Conservation (phyloP, 768 basidiomycete species). For the Pisolithus orientalis region DNA sequence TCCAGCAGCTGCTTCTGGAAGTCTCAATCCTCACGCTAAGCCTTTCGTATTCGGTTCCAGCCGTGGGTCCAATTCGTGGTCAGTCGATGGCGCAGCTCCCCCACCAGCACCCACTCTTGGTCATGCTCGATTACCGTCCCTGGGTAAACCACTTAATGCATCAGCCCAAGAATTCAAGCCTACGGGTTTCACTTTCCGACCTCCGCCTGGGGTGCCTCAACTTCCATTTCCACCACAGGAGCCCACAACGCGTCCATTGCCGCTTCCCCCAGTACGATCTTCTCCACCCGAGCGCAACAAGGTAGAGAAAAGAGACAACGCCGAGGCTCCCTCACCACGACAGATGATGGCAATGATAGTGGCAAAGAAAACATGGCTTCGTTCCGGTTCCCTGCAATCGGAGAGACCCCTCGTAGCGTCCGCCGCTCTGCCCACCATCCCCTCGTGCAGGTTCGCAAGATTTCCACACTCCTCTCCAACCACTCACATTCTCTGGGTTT, state of each 20-base stretch:
- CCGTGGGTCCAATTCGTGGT: slow-evolving; percentile 30
- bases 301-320: slow-evolving; percentile 80
- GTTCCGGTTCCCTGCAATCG: slow-evolving; percentile 65
- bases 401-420: slow-evolving; percentile 44
- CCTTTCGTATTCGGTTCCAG: slow-evolving; percentile 72
- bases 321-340: slow-evolving; percentile 37
- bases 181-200: slow-evolving; percentile 67
- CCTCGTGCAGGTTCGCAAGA: slow-evolving; percentile 26
- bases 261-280: slow-evolving; percentile 28
- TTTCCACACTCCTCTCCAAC: slow-evolving; percentile 20
- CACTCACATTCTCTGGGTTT: slow-evolving; percentile 69
- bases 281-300: slow-evolving; percentile 36
- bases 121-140: slow-evolving; percentile 37
- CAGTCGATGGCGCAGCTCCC: slow-evolving; percentile 21
- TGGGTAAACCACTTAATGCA: slow-evolving; percentile 70
- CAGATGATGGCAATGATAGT: slow-evolving; percentile 43
- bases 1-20: slow-evolving; percentile 13
- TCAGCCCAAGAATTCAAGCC: slow-evolving; percentile 82
- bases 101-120: slow-evolving; percentile 31
- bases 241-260: slow-evolving; percentile 32
- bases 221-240: slow-evolving; percentile 33
- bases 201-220: slow-evolving; percentile 58
- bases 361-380: slow-evolving; percentile 57
- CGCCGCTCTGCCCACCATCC: slow-evolving; percentile 41
- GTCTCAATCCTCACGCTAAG: slow-evolving; percentile 75